Evolutionary conservation across 768 basidiomycete species (phyloP).

Genomic region (Tricholoma furcatifolium): DNA sequence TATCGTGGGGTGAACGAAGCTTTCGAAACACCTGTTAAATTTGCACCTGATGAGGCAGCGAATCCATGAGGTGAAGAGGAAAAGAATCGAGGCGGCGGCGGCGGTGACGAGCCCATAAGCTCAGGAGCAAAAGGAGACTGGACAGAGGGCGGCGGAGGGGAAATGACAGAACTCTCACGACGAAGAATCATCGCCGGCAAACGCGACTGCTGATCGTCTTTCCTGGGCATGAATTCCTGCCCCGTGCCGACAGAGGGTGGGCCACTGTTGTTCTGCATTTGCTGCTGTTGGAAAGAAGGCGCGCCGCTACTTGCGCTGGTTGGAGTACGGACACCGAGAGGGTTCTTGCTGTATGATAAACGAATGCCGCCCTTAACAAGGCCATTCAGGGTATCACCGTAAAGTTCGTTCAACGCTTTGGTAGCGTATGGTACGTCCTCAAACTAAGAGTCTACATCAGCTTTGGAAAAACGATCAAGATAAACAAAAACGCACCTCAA

Average conservation of each 20-base stretch:
- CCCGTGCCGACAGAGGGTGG: conserved; percentile 11
- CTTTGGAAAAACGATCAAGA: background rate
- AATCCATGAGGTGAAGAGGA: conserved; percentile 33
- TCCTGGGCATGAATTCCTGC: conserved; percentile 18
- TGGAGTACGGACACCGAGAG: conserved; percentile 87
- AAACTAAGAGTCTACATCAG: conserved; percentile 53
- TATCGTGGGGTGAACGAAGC: conserved; percentile 36
- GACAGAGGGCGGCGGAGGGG: conserved; percentile 19
- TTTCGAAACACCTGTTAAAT: conserved; percentile 30
- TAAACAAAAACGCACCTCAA: conserved; percentile 62
- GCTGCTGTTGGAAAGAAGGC: conserved; percentile 42
- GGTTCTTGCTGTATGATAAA: conserved; percentile 97
- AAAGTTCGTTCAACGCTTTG: conserved; percentile 84
- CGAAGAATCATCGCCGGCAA: conserved; percentile 18
- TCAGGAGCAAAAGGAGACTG: conserved; percentile 25
- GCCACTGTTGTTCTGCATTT: conserved; percentile 29
- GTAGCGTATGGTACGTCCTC: conserved; percentile 86
- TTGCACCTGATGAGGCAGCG: conserved; percentile 23
- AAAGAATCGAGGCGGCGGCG: conserved; percentile 46
- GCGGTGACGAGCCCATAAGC: conserved; percentile 40
- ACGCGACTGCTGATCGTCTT: conserved; percentile 19
- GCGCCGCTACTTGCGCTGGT: conserved; percentile 51
- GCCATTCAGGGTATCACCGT: conserved; percentile 88
- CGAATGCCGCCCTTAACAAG: conserved; percentile 96
- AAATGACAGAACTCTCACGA: conserved; percentile 19